Conservation (phyloP, 2,329 filamentous ascomycete genomes). For the Botryosphaeria agaves region DNA sequence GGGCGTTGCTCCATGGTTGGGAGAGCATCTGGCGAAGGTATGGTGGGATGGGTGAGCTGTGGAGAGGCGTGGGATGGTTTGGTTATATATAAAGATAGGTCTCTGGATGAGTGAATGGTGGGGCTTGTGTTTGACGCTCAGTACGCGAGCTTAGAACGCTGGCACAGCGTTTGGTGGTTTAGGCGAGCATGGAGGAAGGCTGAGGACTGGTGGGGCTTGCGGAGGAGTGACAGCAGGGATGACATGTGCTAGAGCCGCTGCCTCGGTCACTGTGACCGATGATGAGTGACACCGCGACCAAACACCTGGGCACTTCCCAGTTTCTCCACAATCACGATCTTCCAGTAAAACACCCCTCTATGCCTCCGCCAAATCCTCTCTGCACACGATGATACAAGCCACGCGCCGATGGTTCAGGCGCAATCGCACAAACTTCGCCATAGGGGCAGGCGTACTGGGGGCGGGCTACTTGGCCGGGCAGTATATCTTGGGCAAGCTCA, state of each 20-base stretch:
- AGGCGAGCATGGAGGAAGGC: too few relatives aligned
- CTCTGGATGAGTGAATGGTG: background rate
- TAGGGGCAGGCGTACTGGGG: conserved; percentile 75
- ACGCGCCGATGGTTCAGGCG: conserved; percentile 82
- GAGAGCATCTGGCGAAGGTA: too few relatives aligned
- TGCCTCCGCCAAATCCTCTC: background rate
- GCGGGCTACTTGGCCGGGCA: conserved; percentile 84
- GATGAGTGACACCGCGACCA: too few relatives aligned
- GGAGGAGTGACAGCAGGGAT: too few relatives aligned
- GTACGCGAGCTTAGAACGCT: too few relatives aligned
- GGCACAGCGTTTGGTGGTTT: too few relatives aligned
- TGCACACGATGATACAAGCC: conserved; percentile 41
- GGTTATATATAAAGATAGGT: background rate
- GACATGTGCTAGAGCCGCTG: too few relatives aligned
- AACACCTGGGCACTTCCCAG: too few relatives aligned
- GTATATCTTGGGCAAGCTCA: conserved; percentile 82
- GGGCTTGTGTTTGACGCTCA: background rate
- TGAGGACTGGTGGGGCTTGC: too few relatives aligned
- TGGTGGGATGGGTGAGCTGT: background rate
- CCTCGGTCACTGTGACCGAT: too few relatives aligned
- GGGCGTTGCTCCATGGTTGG: conserved; percentile 46
- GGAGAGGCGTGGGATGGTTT: background rate
- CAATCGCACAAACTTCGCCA: conserved; percentile 76
- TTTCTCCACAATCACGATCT: too few relatives aligned
- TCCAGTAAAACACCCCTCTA: too few relatives aligned